Evolutionary conservation across 352 stramenopile species (phyloP).

Genomic region (Pythium dissotocum): DNA sequence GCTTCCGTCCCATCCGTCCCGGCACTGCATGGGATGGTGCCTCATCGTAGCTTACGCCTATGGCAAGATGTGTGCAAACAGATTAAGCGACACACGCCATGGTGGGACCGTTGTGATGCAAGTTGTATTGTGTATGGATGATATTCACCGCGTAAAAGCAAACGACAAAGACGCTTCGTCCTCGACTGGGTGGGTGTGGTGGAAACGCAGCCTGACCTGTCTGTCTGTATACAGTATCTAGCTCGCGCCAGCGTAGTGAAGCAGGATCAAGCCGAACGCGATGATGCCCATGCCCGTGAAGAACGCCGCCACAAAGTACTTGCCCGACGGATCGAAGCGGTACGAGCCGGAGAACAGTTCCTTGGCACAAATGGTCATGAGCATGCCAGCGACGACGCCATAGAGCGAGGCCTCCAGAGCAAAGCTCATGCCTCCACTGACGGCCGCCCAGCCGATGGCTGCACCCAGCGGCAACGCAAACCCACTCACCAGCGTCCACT

Average conservation of each 20-base stretch:
- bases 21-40: too few species aligned
- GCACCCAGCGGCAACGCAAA: constrained; percentile 91
- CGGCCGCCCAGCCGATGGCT: constrained; percentile 77
- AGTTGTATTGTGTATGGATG: too few species aligned
- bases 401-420: constrained; percentile 90
- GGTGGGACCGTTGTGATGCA: too few species aligned
- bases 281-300: constrained; percentile 90
- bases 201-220: too few species aligned
- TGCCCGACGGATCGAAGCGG: constrained; percentile 87
- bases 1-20: too few species aligned
- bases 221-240: constrained; percentile 24
- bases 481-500: constrained; percentile 87
- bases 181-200: too few species aligned
- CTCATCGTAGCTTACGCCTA: too few species aligned
- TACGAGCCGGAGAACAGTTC: constrained; percentile 92
- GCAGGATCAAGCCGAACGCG: constrained; percentile 85
- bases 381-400: constrained; percentile 92
- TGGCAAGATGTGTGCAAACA: too few species aligned
- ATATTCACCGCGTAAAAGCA: too few species aligned
- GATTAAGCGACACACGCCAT: too few species aligned
- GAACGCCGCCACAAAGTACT: constrained; percentile 84
- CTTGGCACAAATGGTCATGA: constrained; percentile 90
- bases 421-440: constrained; percentile 52
- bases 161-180: too few species aligned
- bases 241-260: constrained; percentile 70